These are phyloP conservation scores for Starmerella vitae DNA, from an alignment of 805 yeast genomes.

Conservation along the genomic window DNA sequence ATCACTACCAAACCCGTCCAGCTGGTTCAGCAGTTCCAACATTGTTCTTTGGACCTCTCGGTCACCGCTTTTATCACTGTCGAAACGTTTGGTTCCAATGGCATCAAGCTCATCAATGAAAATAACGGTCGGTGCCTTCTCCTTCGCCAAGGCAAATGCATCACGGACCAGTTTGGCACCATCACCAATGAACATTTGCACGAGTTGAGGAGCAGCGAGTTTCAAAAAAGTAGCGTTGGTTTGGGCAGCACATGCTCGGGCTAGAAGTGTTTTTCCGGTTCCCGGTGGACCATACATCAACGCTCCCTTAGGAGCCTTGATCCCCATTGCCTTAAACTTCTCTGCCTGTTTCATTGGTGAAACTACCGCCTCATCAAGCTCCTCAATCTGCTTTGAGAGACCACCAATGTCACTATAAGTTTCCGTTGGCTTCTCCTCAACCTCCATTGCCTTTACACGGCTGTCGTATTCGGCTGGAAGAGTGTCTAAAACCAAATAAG, in stretches of 20 bases:
- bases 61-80: conserved; percentile 94
- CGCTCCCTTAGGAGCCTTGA: conserved; percentile 97
- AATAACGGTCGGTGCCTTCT: conserved; percentile 94
- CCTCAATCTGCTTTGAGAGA: conserved; percentile 94
- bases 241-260: conserved; percentile 98
- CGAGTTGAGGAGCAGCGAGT: conserved; percentile 94
- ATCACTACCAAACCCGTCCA: conserved; percentile 96
- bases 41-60: conserved; percentile 98
- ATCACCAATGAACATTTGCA: conserved; percentile 97
- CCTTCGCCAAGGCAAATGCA: conserved; percentile 94
- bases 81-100: conserved; percentile 95
- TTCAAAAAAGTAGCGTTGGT: conserved; percentile 94
- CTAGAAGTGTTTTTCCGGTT: conserved; percentile 92
- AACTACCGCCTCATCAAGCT: conserved; percentile 94
- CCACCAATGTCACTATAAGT: conserved; percentile 98
- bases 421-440: conserved; percentile 96
- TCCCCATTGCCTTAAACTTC: conserved; percentile 84
- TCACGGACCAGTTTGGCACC: conserved; percentile 97
- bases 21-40: conserved; percentile 92
- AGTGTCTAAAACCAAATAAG: conserved; percentile 83
- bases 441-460: conserved; percentile 98
- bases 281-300: conserved; percentile 99
- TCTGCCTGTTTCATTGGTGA: conserved; percentile 98
- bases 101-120: conserved; percentile 98
- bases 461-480: conserved; percentile 96